Evolutionary conservation across 2,329 filamentous ascomycete species (phyloP).

Genomic region (Exophiala sp.): DNA sequence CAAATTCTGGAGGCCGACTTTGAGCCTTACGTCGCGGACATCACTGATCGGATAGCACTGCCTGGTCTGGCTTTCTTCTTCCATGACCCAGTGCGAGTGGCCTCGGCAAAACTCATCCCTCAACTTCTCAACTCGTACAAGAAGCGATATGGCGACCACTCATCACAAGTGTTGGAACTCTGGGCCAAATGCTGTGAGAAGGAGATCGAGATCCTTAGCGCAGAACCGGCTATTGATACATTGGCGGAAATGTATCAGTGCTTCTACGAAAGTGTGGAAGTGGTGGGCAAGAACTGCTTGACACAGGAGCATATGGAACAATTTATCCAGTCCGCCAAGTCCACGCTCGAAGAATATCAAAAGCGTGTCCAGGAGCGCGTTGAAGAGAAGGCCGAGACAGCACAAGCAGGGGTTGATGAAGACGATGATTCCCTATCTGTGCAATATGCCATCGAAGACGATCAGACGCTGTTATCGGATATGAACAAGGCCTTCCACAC

Average conservation of each 20-base stretch:
- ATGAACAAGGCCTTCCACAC: conserved; percentile 99
- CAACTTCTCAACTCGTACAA: conserved; percentile 92
- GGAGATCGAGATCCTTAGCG: conserved; percentile 85
- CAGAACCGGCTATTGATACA: conserved; percentile 92
- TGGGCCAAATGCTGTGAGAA: conserved; percentile 87
- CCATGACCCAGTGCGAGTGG: conserved; percentile 93
- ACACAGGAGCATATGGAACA: conserved; percentile 73
- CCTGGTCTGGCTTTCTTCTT: conserved; percentile 97
- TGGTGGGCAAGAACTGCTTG: conserved; percentile 81
- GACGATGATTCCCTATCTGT: conserved; percentile 87
- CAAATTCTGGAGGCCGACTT: conserved; percentile 92
- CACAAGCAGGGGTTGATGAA: conserved; percentile 83
- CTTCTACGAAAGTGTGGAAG: conserved; percentile 97
- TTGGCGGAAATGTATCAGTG: conserved; percentile 99
- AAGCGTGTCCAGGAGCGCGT: conserved; percentile 74
- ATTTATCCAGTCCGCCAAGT: conserved; percentile 83
- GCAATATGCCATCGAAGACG: conserved; percentile 89
- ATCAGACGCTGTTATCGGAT: conserved; percentile 91
- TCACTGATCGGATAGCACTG: conserved; percentile 94
- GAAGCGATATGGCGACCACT: conserved; percentile 78
- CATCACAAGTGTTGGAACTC: conserved; percentile 72
- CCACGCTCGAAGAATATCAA: conserved; percentile 89
- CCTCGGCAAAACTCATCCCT: conserved; percentile 90
- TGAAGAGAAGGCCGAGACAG: conserved; percentile 79
- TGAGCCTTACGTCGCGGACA: conserved; percentile 83